phyloP scores from a whole-genome alignment of 352 stramenopile species.

The Phytophthora chlamydospora region DNA sequence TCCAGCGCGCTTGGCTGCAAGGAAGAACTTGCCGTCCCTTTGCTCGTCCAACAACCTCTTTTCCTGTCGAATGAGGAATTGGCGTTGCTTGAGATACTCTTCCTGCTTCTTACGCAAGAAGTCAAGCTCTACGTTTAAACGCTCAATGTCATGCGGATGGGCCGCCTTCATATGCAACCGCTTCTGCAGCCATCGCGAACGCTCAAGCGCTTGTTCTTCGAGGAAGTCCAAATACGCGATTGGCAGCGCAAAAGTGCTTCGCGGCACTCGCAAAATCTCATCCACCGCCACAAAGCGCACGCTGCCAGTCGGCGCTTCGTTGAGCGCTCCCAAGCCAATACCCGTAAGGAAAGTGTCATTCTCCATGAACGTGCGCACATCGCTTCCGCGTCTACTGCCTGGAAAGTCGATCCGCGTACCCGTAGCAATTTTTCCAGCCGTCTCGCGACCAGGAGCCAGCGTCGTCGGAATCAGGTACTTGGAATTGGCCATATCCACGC shows the following conservation, averaged over 20 bases:
- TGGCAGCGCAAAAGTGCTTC: conserved; percentile 74
- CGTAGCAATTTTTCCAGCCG: conserved; percentile 24
- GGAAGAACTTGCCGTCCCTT: conserved; percentile 52
- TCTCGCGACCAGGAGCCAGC: conserved; percentile 44
- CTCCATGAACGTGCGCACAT: conserved; percentile 56
- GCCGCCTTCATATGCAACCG: conserved; percentile 30
- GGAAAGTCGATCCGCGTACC: conserved; percentile 24
- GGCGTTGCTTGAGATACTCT: conserved; percentile 77
- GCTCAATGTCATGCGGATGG: conserved; percentile 30
- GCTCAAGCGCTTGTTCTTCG: conserved; percentile 64
- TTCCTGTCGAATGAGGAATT: conserved; percentile 81
- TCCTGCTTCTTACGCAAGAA: conserved; percentile 74
- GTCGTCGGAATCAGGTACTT: conserved; percentile 82
- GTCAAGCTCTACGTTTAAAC: conserved; percentile 57
- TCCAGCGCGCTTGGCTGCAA: conserved; percentile 30
- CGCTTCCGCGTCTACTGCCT: conserved; percentile 31
- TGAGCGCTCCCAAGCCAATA: conserved; percentile 31
- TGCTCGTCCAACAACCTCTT: conserved; percentile 65
- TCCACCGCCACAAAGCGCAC: conserved; percentile 72
- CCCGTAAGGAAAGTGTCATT: conserved; percentile 68
- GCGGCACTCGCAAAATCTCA: conserved; percentile 77
- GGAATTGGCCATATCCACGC: conserved; percentile 73
- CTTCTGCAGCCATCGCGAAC: conserved; percentile 60
- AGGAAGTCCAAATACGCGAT: conserved; percentile 80
- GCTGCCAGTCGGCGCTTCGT: conserved; percentile 35